phyloP scores from a whole-genome alignment of 805 yeast genomes.

The Wickerhamiella cacticola region DNA sequence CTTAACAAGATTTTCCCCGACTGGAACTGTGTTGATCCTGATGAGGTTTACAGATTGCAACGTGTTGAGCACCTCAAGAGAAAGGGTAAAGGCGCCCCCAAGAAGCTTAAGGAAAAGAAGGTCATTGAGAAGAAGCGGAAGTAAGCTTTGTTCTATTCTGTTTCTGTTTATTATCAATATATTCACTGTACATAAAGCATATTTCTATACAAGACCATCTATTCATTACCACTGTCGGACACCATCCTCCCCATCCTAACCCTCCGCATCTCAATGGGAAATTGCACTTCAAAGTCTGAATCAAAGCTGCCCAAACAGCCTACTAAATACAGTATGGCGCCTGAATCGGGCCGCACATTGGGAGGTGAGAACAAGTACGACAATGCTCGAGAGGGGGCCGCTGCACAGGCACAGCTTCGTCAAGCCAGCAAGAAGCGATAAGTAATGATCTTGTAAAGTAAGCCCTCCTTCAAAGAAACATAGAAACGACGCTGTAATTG shows the following conservation, averaged over 20 bases:
- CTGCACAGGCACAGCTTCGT: conserved; percentile 6
- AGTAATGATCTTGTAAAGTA: too few relatives aligned
- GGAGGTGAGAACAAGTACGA: conserved; percentile 9
- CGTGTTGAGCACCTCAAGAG: conserved; percentile 22
- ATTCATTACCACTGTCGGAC: too few relatives aligned
- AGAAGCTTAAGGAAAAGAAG: conserved; percentile 25
- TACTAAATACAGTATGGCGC: neutral
- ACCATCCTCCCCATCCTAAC: neutral
- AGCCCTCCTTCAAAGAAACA: too few relatives aligned
- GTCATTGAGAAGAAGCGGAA: conserved; percentile 20
- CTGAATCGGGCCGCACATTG: conserved; percentile 1
- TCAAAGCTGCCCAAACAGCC: neutral
- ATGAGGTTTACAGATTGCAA: conserved; percentile 20
- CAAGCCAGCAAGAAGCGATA: neutral
- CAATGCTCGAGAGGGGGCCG: conserved; percentile 3
- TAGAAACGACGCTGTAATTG: too few relatives aligned
- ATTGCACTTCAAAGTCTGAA: conserved; percentile 1
- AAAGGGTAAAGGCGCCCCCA: conserved; percentile 28
- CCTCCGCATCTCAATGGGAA: conserved; percentile 4
- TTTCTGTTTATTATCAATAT: too few relatives aligned
- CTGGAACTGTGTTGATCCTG: conserved; percentile 22
- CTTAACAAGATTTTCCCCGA: conserved; percentile 19
- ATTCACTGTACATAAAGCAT: neutral
- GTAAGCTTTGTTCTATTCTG: too few relatives aligned
- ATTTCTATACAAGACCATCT: too few relatives aligned